phyloP scores from a whole-genome alignment of 257 asterid species.

The Lithospermum erythrorhizon region DNA sequence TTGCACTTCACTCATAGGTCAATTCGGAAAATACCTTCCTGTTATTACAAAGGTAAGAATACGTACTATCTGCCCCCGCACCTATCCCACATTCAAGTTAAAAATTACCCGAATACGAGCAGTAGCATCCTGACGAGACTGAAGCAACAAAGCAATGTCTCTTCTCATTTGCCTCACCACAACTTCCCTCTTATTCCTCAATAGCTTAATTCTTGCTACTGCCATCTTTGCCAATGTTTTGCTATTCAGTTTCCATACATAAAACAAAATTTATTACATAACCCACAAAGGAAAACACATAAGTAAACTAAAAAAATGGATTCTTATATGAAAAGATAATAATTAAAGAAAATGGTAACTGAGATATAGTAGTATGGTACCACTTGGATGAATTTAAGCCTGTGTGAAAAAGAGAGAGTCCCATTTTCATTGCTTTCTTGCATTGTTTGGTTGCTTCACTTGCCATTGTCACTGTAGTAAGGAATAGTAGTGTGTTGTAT shows the following conservation, averaged over 20 bases:
- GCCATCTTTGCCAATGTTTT: conserved; percentile 97
- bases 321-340: no score
- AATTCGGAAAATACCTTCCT: not conserved
- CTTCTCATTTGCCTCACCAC: conserved; percentile 94
- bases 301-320: not conserved
- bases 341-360: not conserved
- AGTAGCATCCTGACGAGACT: conserved; percentile 77
- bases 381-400: conserved; percentile 85
- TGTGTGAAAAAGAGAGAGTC: conserved; percentile 38
- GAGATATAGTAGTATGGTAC: conserved; percentile 12
- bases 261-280: no score
- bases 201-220: conserved; percentile 86
- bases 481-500: not conserved
- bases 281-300: conserved; percentile 5
- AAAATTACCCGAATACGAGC: conserved; percentile 75
- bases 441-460: conserved; percentile 44
- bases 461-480: conserved; percentile 28
- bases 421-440: conserved; percentile 57
- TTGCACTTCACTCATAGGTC: no score
- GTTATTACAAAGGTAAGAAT: no score
- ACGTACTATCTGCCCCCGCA: no score
- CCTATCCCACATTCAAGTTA: no score
- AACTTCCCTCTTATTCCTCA: conserved; percentile 93
- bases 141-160: conserved; percentile 86
- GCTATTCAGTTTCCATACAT: conserved; percentile 21